Conservation (phyloP, 2,329 filamentous ascomycete genomes). For the Colletotrichum tropicale region DNA sequence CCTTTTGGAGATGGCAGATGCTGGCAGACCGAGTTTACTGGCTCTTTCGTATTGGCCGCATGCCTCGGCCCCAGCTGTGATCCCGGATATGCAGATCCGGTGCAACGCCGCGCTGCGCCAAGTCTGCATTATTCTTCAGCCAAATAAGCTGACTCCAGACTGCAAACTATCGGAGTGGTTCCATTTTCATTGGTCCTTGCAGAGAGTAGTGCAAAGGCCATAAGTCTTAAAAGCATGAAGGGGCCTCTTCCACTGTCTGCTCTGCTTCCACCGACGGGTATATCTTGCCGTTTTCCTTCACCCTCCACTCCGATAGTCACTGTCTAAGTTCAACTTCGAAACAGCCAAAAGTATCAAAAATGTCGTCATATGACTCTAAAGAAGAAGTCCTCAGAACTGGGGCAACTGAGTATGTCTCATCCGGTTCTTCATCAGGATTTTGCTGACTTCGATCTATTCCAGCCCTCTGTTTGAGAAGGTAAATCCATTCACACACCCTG, state of each 20-base stretch:
- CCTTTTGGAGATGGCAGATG: background rate
- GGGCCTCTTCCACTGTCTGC: background rate
- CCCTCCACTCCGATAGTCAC: background rate
- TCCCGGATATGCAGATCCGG: background rate
- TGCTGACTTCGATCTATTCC: background rate
- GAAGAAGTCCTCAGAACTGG: background rate
- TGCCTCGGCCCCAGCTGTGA: background rate
- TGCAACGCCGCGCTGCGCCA: background rate
- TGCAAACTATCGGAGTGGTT: background rate
- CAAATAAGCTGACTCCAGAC: background rate
- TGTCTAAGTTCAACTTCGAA: background rate
- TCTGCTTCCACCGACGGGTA: background rate
- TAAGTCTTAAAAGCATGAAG: background rate
- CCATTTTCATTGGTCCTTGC: background rate
- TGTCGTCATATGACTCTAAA: background rate
- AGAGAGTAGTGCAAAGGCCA: background rate
- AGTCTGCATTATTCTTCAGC: background rate
- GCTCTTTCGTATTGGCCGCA: background rate
- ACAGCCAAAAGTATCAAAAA: background rate
- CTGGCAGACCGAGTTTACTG: background rate
- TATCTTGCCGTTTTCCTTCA: background rate
- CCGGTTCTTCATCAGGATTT: background rate
- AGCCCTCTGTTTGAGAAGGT: slow-evolving; percentile 1
- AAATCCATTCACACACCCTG: background rate
- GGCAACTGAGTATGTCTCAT: background rate